Base-by-base conservation (phyloP, 139 green algal genomes). In the Coelastrella sp. region DNA sequence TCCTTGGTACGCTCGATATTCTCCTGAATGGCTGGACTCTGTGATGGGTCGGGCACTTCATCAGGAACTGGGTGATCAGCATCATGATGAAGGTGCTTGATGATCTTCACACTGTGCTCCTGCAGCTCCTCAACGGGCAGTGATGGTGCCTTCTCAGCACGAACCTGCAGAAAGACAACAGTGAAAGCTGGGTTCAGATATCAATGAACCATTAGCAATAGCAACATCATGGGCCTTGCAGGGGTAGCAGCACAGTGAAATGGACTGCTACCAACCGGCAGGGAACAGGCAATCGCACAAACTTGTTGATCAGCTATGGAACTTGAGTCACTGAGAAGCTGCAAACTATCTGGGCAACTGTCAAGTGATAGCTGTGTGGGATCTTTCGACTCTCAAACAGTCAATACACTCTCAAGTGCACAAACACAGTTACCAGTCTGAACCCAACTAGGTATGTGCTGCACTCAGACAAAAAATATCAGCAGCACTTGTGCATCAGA, bases 61-160 rank as follows among this genome's bases (percentile, higher is more conserved):
- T 81, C 73, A 51, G 73, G 73, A 9, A 68, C 25, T 4, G 75
- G 53, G 34, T 71, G 51, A 21, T 82, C 53, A 23, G 35, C 75
- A 40, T 57, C 75, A 34, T 82, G 50, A 53, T 82, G 75, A 23
- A 82, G 53, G 75, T 82, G 75, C 78, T 84, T 60, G 25, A 84
- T 63, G 38, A 84, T 76, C 25, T 84, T 76, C 3, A 86, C 50
- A 30, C 21, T 81, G 38, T 81, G 81, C 68, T 81, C 0, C 81
- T 81, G 68, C 34, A 86, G 27, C 38, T 81, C 68, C 25, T 81
- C 81, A 5, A 86, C 35, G 0, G 50, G 13, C 37, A 81, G 37
- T 23, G 37, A 50, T 4, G 38, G 50, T 2, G 69, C 69, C 30
- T 51, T 50, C 81, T 86, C 81, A 15, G 81, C 81, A 45, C 57